Evolutionary conservation across 495 filamentous ascomycete species (phyloP), one percentile per base, ranked within the genome.

Genomic region (Usnea hakonensis): DNA sequence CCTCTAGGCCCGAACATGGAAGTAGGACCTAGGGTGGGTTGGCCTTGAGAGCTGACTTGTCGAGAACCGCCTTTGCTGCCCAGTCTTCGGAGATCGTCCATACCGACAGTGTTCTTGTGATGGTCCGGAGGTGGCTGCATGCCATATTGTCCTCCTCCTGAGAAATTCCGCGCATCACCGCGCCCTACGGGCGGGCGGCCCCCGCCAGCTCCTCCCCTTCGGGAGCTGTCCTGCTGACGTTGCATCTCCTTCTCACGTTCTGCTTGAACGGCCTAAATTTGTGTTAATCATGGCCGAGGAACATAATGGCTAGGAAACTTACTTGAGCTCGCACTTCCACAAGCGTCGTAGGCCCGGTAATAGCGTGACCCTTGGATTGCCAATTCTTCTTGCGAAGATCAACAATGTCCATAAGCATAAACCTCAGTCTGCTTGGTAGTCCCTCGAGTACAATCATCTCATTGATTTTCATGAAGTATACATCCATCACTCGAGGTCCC

Each of bases 311-410:
- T 52, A 55, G 2, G 21, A 32, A 48, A 75, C 81, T 67, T 78
- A 88, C 88, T 77, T 96, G 91, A 67, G 86, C 86, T 67, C 89
- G 87, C 65, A 99, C 88, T 78, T 97, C 88, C 16, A 88, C 85
- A 55, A 99, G 87, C 13, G 94, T 99, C 82, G 96, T 96, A 56
- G 94, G 94, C 40, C 94, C 94, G 78, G 97, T 97, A 72, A 86
- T 81, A 41, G 84, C 80, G 40, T 74, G 67, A 68, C 94, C 90
- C 81, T 96, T 97, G 55, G 88, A 89, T 36, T 78, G 69, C 94
- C 94, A 99, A 68, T 78, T 75, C 38, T 76, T 77, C 68, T 72
- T 80, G 60, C 94, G 85, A 60, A 97, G 77, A 73, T 99, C 94
- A 66, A 91, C 73, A 65, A 95, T 82, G 75, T 99, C 94, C 86